These are phyloP conservation scores for Globisporangium carolinianum DNA, from an alignment of 352 stramenopile genomes.

Conservation along the genomic window DNA sequence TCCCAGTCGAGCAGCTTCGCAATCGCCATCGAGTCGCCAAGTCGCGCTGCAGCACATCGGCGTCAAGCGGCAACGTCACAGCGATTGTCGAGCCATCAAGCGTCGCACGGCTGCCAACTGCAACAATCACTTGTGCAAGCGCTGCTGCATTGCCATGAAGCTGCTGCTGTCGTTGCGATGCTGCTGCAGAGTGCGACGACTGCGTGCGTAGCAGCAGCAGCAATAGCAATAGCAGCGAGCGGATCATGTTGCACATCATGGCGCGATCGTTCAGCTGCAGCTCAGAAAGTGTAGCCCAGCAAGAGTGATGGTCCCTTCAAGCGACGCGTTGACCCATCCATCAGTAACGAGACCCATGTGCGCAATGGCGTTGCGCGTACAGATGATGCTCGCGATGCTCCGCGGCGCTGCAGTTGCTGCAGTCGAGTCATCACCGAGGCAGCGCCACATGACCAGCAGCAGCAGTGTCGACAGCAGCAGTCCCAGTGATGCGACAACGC, in stretches of 20 bases:
- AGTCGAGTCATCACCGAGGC: not conserved
- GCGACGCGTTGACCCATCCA: too few relatives aligned
- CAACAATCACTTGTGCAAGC: not conserved
- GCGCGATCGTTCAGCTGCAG: not conserved
- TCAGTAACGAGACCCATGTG: not conserved
- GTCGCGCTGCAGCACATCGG: not conserved
- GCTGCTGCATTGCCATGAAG: not conserved
- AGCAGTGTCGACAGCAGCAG: not conserved
- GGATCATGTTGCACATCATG: not conserved
- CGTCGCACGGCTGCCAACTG: not conserved
- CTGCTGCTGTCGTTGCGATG: not conserved
- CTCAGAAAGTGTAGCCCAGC: too few relatives aligned
- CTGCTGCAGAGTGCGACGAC: not conserved
- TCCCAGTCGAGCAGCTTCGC: constrained; percentile 1
- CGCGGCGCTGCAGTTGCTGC: not conserved
- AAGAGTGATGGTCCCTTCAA: not conserved
- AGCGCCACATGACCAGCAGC: not conserved
- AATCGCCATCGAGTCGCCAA: not conserved
- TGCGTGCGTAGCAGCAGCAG: not conserved
- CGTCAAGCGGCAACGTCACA: not conserved
- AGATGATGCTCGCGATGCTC: not conserved
- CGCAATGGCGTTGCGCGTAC: not conserved
- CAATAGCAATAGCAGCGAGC: not conserved
- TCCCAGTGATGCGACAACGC: not conserved
- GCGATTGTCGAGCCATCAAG: not conserved